Evolutionary conservation across 2,329 filamentous ascomycete species (phyloP), one percentile per base, ranked within the genome.

Genomic region (Ceratocystis ficicola): DNA sequence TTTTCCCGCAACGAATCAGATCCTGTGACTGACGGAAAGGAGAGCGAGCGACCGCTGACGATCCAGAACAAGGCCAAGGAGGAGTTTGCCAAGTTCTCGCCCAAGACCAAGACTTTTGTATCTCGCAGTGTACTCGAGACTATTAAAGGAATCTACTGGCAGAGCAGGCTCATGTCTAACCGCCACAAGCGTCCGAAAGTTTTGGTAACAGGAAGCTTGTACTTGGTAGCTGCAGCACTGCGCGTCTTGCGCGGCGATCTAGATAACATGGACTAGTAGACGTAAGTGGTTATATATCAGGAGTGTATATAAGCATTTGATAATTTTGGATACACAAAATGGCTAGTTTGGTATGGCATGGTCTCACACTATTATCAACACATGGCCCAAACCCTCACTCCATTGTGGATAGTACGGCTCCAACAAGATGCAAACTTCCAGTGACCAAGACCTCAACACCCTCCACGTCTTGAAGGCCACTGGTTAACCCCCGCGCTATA

Each of bases 171-270:
- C 57, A 52, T 46, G 62, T 44, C 65, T 74, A 74, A 71, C 68
- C 48, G 67, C 68, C 65, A 64, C 63, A 70, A 73, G 2, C 79
- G 79, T 62, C 78, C 84, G 17, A 83, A 85, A 73, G 83, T 86
- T 0, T 76, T 96, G 65, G 86, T 90, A 8, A 95, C 91, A 15
- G 91, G 91, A 1, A 95, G 90, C 73, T 76, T 95, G 72, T 88
- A 95, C 78, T 79, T 96, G 48, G 90, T 92, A 0, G 90, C 91
- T 6, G 89, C 88, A 10, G 78, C 91, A 59, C 77, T 95, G 64
- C 60, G 64, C 62, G 64, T 63, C 7, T 48, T 69, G 41, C 44
- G 55, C n/a, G 64, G 67, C 2, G 64, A 68, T 10, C 25, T 63
- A 64, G 66, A 68, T 25, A 55, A 61, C 17, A 65, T 67, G 66